Percentiles rank a stretch among this genome's conserved stretches.
These are phyloP conservation scores for Triglochin maritima DNA, from an alignment of 106 monocot genomes.

Conservation along the genomic window DNA sequence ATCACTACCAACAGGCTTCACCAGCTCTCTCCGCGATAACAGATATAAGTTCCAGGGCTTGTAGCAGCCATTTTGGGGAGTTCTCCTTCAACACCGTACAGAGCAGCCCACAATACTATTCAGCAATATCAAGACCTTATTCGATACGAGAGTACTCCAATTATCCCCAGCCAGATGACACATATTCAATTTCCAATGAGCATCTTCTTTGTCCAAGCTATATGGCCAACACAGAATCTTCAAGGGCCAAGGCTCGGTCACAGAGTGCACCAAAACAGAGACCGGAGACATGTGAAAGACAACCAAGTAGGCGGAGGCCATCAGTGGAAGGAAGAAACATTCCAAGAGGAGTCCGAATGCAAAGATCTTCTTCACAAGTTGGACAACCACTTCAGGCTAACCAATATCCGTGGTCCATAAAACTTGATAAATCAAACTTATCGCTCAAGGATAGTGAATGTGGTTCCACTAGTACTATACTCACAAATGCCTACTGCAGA, in stretches of 20 bases:
- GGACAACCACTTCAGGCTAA: slow-evolving; percentile 3
- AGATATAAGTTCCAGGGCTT: slow-evolving; percentile 18
- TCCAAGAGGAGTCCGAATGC: slow-evolving; percentile 21
- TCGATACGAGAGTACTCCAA: neutral
- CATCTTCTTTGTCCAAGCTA: slow-evolving; percentile 23
- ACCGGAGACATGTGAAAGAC: slow-evolving; percentile 22
- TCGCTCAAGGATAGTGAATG: slow-evolving; percentile 36
- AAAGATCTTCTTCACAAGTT: slow-evolving; percentile 26
- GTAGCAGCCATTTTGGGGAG: slow-evolving; percentile 23
- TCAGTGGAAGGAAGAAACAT: slow-evolving; percentile 25
- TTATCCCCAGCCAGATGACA: neutral
- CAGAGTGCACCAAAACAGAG: slow-evolving; percentile 43
- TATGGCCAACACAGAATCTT: slow-evolving; percentile 54
- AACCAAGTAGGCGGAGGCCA: slow-evolving; percentile 9
- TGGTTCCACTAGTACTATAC: slow-evolving; percentile 28
- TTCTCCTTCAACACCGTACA: slow-evolving; percentile 24
- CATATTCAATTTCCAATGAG: slow-evolving; percentile 21
- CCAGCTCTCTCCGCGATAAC: slow-evolving; percentile 11
- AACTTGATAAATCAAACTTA: slow-evolving; percentile 29
- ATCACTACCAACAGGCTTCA: neutral
- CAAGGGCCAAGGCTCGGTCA: slow-evolving; percentile 39
- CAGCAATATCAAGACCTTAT: slow-evolving; percentile 11
- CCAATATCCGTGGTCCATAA: slow-evolving; percentile 27
- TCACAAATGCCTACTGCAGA: slow-evolving; percentile 22
- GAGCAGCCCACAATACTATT: slow-evolving; percentile 24